These are phyloP conservation scores for Candida ponderosae DNA, from an alignment of 805 yeast species.

Conservation along the genomic window DNA sequence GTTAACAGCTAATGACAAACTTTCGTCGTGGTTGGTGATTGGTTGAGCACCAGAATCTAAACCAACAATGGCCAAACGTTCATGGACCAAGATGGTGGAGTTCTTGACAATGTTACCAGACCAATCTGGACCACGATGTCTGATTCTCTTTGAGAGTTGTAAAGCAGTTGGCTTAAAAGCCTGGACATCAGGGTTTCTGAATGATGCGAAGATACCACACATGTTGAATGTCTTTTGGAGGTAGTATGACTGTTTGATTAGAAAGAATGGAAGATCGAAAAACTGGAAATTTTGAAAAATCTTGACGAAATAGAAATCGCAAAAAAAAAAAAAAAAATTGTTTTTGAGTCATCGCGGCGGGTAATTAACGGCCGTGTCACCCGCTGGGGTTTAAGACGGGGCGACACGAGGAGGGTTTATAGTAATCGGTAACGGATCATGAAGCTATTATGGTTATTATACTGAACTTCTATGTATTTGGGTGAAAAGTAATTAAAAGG, in stretches of 20 bases:
- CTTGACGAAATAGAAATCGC: neutral
- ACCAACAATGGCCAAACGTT: slow-evolving; percentile 96
- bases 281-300: neutral
- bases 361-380: too few relatives aligned
- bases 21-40: slow-evolving; percentile 70
- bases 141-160: slow-evolving; percentile 82
- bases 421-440: too few relatives aligned
- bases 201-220: slow-evolving; percentile 99
- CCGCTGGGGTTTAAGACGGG: too few relatives aligned
- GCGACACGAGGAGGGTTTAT: too few relatives aligned
- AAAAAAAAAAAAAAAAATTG: neutral
- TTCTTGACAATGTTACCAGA: slow-evolving; percentile 78
- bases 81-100: slow-evolving; percentile 83
- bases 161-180: slow-evolving; percentile 82
- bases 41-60: slow-evolving; percentile 98
- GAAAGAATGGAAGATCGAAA: neutral
- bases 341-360: neutral
- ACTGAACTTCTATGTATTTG: too few relatives aligned
- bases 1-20: slow-evolving; percentile 76
- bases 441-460: too few relatives aligned
- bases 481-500: too few relatives aligned
- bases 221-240: slow-evolving; percentile 27
- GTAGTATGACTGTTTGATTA: neutral
- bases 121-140: slow-evolving; percentile 99
- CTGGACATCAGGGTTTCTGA: slow-evolving; percentile 71